These are phyloP conservation scores for Aspergillus sp. DNA, from an alignment of 2,329 filamentous ascomycete species.

Conservation along the genomic window DNA sequence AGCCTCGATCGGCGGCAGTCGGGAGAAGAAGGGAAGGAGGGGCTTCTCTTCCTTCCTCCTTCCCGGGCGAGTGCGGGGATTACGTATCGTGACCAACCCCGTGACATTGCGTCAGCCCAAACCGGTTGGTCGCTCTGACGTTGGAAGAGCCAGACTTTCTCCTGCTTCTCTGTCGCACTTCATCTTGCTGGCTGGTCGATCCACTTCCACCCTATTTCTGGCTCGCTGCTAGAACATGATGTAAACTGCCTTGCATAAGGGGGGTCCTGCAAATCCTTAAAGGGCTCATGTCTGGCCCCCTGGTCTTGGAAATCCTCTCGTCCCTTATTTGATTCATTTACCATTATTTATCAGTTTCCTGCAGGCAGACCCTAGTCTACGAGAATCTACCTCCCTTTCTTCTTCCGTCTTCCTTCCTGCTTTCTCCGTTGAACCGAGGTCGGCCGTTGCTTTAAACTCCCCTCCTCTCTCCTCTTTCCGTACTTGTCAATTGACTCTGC, in stretches of 20 bases:
- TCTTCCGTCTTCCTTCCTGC: conserved; percentile 10
- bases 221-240: not conserved
- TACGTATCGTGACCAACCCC: not conserved
- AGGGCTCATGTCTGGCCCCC: not conserved
- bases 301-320: not conserved
- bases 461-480: not conserved
- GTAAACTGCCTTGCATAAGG: not conserved
- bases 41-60: conserved; percentile 3
- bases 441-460: conserved; percentile 10
- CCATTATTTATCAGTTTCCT: not conserved
- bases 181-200: not conserved
- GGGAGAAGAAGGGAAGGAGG: conserved; percentile 16
- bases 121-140: conserved; percentile 1
- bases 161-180: not conserved
- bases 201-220: not conserved
- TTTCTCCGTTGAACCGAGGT: conserved; percentile 34
- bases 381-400: not conserved
- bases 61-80: not conserved
- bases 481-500: conserved; percentile 4
- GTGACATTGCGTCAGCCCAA: conserved; percentile 16
- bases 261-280: not conserved
- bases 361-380: not conserved
- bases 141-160: not conserved
- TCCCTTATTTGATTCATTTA: not conserved
- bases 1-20: not conserved